These are phyloP conservation scores for Cryptococcus jaspeensis DNA, from an alignment of 1,284 basidiomycete species.

Conservation along the genomic window DNA sequence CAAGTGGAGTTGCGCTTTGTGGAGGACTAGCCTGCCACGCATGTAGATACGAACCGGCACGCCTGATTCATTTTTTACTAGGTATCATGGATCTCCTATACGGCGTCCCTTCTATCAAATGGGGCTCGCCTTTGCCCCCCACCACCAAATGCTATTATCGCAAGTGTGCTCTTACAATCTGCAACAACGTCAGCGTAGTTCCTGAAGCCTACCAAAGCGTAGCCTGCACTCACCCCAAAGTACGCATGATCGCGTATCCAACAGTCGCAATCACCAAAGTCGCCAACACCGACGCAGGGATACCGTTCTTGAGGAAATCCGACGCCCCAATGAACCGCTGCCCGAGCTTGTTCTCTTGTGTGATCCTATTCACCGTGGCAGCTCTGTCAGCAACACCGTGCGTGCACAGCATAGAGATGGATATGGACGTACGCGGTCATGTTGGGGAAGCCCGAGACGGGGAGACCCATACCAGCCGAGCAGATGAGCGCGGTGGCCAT, in stretches of 20 bases:
- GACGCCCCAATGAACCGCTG: constrained; percentile 78
- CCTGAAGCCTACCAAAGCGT: not conserved
- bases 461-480: constrained; percentile 96
- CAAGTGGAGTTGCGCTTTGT: too few relatives aligned
- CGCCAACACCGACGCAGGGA: constrained; percentile 85
- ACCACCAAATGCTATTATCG: too few relatives aligned
- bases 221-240: constrained; percentile 25
- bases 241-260: constrained; percentile 64
- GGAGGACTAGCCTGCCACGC: too few relatives aligned
- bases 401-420: too few relatives aligned
- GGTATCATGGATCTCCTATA: too few relatives aligned
- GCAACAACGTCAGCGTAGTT: not conserved
- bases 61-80: too few relatives aligned
- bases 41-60: too few relatives aligned
- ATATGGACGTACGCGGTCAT: constrained; percentile 75
- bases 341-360: constrained; percentile 93
- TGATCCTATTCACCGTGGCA: constrained; percentile 61
- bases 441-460: constrained; percentile 96
- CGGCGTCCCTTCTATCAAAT: too few relatives aligned
- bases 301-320: constrained; percentile 91
- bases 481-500: constrained; percentile 88
- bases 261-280: constrained; percentile 77
- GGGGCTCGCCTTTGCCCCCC: too few relatives aligned
- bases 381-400: not conserved
- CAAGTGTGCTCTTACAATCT: not conserved